Conservation (phyloP, 2,329 filamentous ascomycete species). For the Aspergillus sp. region DNA sequence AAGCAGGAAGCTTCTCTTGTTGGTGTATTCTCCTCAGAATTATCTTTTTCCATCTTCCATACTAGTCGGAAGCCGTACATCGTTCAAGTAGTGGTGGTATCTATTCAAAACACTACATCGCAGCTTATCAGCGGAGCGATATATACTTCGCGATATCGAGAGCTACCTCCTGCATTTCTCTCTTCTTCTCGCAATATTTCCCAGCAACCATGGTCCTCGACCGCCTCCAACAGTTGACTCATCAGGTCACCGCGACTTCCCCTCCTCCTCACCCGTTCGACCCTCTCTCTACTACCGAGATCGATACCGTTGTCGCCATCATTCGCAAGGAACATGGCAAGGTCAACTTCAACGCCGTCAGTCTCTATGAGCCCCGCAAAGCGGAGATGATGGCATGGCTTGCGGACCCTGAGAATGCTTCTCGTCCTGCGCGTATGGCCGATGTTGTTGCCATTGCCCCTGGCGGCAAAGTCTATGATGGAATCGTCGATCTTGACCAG, state of each 20-base stretch:
- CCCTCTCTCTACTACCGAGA: conserved; percentile 70
- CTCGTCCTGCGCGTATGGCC: conserved; percentile 69
- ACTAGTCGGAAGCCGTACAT: no score
- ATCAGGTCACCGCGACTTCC: conserved; percentile 58
- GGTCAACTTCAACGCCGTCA: conserved; percentile 83
- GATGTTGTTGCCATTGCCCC: conserved; percentile 80
- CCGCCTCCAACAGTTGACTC: conserved; percentile 62
- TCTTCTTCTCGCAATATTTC: no score
- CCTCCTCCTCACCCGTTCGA: conserved; percentile 70
- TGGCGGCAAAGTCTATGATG: conserved; percentile 79
- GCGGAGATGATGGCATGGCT: conserved; percentile 80
- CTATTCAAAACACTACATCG: background rate
- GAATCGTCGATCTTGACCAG: conserved; percentile 69
- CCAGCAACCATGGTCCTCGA: conserved; percentile 57
- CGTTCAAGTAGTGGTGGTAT: no score
- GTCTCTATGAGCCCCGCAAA: conserved; percentile 82
- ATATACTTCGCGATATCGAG: background rate
- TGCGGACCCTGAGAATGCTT: conserved; percentile 58
- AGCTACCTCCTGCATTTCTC: no score
- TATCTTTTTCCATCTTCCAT: no score
- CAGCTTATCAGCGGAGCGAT: background rate
- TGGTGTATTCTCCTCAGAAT: no score
- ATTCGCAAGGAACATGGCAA: conserved; percentile 68
- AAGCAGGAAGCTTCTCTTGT: background rate
- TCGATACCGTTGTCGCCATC: conserved; percentile 66